Conservation (phyloP, 768 basidiomycete genomes). For the Boletellus sp. region DNA sequence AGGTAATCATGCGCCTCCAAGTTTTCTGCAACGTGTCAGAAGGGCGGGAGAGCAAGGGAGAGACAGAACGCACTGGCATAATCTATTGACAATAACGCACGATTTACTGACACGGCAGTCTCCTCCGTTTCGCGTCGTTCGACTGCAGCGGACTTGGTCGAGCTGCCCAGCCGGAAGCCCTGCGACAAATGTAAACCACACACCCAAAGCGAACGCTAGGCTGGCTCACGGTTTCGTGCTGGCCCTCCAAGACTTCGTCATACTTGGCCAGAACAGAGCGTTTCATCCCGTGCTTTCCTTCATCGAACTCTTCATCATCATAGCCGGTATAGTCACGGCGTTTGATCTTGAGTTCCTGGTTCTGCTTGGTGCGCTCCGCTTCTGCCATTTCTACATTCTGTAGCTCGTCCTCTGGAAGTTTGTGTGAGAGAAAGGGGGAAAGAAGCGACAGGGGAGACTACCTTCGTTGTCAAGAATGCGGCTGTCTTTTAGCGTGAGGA, state of each 20-base stretch:
- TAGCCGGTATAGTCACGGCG: constrained; percentile 89
- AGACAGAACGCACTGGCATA: constrained; percentile 69
- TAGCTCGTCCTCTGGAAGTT: constrained; percentile 83
- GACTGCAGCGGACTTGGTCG: constrained; percentile 38
- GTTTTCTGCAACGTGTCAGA: constrained; percentile 57
- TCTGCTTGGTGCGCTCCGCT: constrained; percentile 74
- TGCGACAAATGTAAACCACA: constrained; percentile 29
- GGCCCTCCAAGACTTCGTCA: constrained; percentile 82
- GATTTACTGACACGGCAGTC: constrained; percentile 63
- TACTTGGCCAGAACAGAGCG: constrained; percentile 86
- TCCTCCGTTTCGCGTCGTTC: constrained; percentile 44
- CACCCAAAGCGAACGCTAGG: constrained; percentile 1
- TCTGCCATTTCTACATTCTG: constrained; percentile 96
- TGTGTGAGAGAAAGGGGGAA: background rate
- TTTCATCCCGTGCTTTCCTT: constrained; percentile 74
- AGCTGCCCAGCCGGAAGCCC: constrained; percentile 85
- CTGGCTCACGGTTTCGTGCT: constrained; percentile 58
- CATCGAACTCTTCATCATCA: constrained; percentile 91
- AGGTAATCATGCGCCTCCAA: constrained; percentile 82
- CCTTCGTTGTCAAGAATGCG: constrained; percentile 95
- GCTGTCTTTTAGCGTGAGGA: constrained; percentile 95
- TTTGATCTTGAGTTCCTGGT: constrained; percentile 83
- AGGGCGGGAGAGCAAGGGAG: background rate
- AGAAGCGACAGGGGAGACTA: constrained; percentile 22
- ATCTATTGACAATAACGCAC: constrained; percentile 78